These are phyloP conservation scores for Pulveroboletus sp. DNA, from an alignment of 768 basidiomycete genomes.

Conservation along the genomic window DNA sequence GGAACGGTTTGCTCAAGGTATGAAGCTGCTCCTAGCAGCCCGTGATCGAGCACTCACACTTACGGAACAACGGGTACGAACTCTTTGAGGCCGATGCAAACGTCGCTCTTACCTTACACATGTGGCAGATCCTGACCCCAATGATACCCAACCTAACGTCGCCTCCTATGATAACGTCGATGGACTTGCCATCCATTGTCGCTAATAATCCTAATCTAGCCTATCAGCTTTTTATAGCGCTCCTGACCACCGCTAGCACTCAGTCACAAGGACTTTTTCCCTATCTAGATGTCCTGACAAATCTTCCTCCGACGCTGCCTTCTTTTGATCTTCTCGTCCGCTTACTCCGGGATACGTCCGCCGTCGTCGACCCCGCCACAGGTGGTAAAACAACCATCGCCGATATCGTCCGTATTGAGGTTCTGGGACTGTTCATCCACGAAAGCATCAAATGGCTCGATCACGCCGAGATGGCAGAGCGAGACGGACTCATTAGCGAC, in stretches of 20 bases:
- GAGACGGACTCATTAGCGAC: constrained; percentile 62
- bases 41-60: constrained; percentile 70
- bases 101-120: background rate
- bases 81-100: background rate
- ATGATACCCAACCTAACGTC: constrained; percentile 39
- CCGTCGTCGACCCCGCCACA: constrained; percentile 36
- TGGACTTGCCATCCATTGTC: constrained; percentile 63
- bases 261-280: constrained; percentile 34
- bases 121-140: constrained; percentile 48
- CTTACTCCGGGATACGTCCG: constrained; percentile 58
- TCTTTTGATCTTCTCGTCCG: constrained; percentile 72
- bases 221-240: constrained; percentile 57
- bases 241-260: constrained; percentile 40
- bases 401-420: constrained; percentile 58
- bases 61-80: constrained; percentile 63
- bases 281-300: constrained; percentile 60
- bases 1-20: constrained; percentile 55
- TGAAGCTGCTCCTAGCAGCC: constrained; percentile 64
- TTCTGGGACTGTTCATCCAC: constrained; percentile 67
- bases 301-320: constrained; percentile 65
- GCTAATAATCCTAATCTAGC: constrained; percentile 67
- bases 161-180: constrained; percentile 55
- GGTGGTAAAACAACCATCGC: constrained; percentile 55
- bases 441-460: constrained; percentile 69
- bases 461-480: constrained; percentile 61